Conservation (phyloP, 345 rosid species). For the Hypericum androsaemum region DNA sequence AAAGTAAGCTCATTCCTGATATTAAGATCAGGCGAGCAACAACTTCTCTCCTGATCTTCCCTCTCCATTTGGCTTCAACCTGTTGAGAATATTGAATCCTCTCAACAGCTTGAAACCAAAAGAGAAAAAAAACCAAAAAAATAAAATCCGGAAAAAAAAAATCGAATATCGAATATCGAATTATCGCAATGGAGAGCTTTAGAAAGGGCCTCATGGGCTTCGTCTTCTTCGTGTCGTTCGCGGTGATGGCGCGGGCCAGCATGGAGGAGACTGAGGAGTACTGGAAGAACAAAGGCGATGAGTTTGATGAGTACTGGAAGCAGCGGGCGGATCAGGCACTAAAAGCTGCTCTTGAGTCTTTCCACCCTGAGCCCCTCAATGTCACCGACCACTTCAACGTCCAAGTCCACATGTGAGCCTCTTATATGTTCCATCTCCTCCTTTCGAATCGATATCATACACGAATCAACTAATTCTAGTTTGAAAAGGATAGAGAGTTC, state of each 20-base stretch:
- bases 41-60: no score
- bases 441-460: no score
- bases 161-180: no score
- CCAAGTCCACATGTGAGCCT: conserved; percentile 32
- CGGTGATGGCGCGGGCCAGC: conserved; percentile 28
- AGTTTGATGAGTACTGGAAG: conserved; percentile 54
- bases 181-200: conserved; percentile 5
- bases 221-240: conserved; percentile 18
- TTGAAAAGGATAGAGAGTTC: no score
- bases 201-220: conserved; percentile 6
- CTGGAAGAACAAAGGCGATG: conserved; percentile 26
- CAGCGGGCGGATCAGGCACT: conserved; percentile 28
- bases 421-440: no score
- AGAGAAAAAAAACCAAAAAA: no score
- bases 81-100: no score
- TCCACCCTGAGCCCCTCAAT: conserved; percentile 38
- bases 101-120: no score
- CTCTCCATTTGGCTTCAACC: no score
- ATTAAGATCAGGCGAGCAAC: no score
- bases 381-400: conserved; percentile 35
- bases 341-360: conserved; percentile 28
- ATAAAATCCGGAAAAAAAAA: no score
- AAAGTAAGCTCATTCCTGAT: no score
- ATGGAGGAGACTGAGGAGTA: conserved; percentile 40
- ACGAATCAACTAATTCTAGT: background rate